phyloP scores from a whole-genome alignment of 805 yeast species.

The Hanseniaspora singularis region DNA sequence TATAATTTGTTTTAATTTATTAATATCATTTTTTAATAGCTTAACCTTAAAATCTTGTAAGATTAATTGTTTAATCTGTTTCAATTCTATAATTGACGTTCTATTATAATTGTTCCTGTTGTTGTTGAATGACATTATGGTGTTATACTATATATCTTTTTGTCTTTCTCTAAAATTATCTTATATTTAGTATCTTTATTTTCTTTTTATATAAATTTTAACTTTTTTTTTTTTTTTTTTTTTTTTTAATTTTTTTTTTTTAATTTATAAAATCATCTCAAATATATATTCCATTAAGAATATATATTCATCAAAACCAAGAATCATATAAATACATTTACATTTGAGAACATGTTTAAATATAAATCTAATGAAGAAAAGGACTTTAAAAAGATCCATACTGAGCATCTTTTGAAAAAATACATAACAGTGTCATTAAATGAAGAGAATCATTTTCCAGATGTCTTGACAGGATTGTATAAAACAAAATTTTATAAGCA shows the following conservation, averaged over 20 bases:
- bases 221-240: too few species aligned
- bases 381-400: conserved; percentile 7
- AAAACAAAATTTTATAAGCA: conserved; percentile 1
- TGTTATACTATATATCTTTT: not conserved
- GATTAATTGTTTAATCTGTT: conserved; percentile 6
- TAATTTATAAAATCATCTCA: too few species aligned
- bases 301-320: not conserved
- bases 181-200: too few species aligned
- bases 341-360: not conserved
- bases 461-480: conserved; percentile 3
- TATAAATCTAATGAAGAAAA: conserved; percentile 12
- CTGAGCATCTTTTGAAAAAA: conserved; percentile 6
- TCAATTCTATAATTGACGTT: conserved; percentile 5
- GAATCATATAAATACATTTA: not conserved
- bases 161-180: too few species aligned
- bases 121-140: not conserved
- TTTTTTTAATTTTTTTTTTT: too few species aligned
- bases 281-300: too few species aligned
- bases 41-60: not conserved
- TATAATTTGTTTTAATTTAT: not conserved
- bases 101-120: not conserved
- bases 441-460: not conserved
- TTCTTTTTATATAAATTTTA: too few species aligned
- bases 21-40: not conserved
- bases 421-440: conserved; percentile 1